Conservation (phyloP, 163 green algal species). For the Prototheca cutis region DNA sequence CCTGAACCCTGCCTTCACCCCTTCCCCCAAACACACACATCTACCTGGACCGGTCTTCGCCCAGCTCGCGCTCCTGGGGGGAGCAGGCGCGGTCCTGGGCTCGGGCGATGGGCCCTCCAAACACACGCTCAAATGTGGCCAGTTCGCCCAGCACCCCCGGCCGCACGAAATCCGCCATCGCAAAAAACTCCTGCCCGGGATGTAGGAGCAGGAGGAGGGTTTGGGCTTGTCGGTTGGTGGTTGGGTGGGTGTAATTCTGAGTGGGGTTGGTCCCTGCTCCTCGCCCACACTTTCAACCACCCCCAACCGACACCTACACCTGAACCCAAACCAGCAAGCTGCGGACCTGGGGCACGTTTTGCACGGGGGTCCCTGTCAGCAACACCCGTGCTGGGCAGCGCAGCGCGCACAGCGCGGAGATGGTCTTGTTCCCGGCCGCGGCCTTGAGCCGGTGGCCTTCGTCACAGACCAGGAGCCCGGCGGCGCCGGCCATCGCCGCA, state of each 20-base stretch:
- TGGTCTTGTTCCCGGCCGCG: constrained; percentile 68
- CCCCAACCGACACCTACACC: neutral
- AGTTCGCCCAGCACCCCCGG: constrained; percentile 54
- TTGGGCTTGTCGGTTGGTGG: neutral
- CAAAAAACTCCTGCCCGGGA: constrained; percentile 32
- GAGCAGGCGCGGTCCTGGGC: constrained; percentile 49
- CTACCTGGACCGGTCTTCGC: constrained; percentile 24
- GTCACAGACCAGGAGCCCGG: constrained; percentile 69
- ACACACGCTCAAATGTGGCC: constrained; percentile 54
- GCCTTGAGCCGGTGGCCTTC: constrained; percentile 69
- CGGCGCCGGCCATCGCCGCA: constrained; percentile 33
- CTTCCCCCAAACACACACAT: neutral
- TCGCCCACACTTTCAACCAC: too few relatives aligned
- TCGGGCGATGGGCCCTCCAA: constrained; percentile 51
- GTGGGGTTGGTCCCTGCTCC: too few relatives aligned
- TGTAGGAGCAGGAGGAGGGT: neutral
- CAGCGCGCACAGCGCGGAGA: constrained; percentile 51
- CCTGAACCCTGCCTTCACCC: too few relatives aligned
- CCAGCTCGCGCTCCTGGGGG: constrained; percentile 44
- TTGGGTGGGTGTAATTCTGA: too few relatives aligned
- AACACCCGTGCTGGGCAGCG: constrained; percentile 54
- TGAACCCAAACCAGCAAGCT: too few relatives aligned
- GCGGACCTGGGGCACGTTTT: constrained; percentile 41
- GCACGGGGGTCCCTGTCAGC: constrained; percentile 64
- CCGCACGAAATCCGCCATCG: constrained; percentile 53